phyloP scores from a whole-genome alignment of 1,284 basidiomycete genomes.

The Fomitopsis schrenkii region DNA sequence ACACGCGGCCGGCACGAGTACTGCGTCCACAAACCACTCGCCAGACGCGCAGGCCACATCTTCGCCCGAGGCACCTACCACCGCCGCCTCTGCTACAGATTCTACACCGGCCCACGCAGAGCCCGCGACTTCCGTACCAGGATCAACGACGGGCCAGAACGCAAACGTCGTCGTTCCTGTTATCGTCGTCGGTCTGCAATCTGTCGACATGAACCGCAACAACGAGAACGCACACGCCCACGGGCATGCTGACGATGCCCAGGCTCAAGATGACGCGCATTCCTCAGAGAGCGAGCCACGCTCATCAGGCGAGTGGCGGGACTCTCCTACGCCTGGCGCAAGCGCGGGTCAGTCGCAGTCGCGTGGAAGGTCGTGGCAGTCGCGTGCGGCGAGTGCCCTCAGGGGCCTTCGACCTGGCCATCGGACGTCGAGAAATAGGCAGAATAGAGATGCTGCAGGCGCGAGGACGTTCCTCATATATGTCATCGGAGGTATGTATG shows the following conservation, averaged over 20 bases:
- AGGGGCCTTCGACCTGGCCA: slow-evolving; percentile 49
- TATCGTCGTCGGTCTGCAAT: slow-evolving; percentile 77
- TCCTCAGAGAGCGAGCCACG: neutral
- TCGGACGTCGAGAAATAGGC: slow-evolving; percentile 21
- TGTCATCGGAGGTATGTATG: slow-evolving; percentile 64
- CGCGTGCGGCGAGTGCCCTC: slow-evolving; percentile 46
- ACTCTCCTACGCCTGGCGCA: slow-evolving; percentile 6
- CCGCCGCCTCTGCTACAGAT: slow-evolving; percentile 7
- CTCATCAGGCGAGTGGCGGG: neutral
- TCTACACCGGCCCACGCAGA: neutral
- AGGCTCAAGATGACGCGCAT: slow-evolving; percentile 10
- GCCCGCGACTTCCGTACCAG: slow-evolving; percentile 1
- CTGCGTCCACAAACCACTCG: neutral
- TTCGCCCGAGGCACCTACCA: slow-evolving; percentile 5
- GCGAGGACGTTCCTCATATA: slow-evolving; percentile 78
- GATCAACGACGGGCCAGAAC: slow-evolving; percentile 11
- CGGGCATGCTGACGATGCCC: slow-evolving; percentile 3
- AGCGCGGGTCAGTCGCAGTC: slow-evolving; percentile 8
- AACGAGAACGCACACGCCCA: slow-evolving; percentile 16
- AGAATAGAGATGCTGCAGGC: slow-evolving; percentile 35
- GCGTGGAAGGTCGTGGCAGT: slow-evolving; percentile 30
- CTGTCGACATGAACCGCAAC: slow-evolving; percentile 47
- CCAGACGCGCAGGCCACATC: slow-evolving; percentile 9
- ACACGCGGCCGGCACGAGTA: slow-evolving; percentile 20
- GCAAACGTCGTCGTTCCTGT: slow-evolving; percentile 64